These are phyloP conservation scores for Halteria grandinella DNA, from an alignment of 73 alveolate genomes.

Conservation along the genomic window DNA sequence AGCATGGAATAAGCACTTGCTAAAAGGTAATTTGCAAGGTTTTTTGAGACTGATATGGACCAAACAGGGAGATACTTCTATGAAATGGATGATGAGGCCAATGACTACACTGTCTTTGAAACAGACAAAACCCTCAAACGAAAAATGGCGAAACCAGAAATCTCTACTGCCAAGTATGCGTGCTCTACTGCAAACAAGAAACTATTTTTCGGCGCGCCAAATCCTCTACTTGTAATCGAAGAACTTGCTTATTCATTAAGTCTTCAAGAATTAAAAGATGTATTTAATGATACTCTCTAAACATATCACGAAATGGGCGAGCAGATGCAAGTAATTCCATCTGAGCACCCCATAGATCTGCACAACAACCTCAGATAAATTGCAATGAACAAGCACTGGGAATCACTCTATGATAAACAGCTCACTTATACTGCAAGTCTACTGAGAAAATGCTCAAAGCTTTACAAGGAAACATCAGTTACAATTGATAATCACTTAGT, in stretches of 20 bases:
- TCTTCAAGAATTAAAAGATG: slow-evolving; percentile 10
- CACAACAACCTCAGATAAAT: neutral
- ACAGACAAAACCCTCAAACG: slow-evolving; percentile 35
- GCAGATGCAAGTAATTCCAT: neutral
- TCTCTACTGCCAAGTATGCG: slow-evolving; percentile 30
- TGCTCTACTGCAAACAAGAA: slow-evolving; percentile 7
- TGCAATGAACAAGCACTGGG: neutral
- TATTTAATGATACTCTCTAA: neutral
- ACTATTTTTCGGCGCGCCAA: slow-evolving; percentile 60
- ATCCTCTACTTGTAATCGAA: slow-evolving; percentile 45
- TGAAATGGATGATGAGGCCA: slow-evolving; percentile 13
- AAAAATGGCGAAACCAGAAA: slow-evolving; percentile 38
- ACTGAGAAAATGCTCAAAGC: slow-evolving; percentile 27
- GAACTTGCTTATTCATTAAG: slow-evolving; percentile 31
- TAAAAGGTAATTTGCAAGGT: slow-evolving; percentile 7
- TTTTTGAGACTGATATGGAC: slow-evolving; percentile 16
- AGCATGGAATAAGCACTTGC: slow-evolving; percentile 23
- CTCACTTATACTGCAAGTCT: slow-evolving; percentile 16
- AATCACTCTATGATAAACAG: neutral
- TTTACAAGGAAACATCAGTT: slow-evolving; percentile 38
- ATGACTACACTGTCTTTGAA: slow-evolving; percentile 46
- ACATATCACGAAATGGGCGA: slow-evolving; percentile 1
- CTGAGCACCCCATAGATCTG: slow-evolving; percentile 16
- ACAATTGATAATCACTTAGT: neutral
- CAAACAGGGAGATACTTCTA: neutral